Evolutionary conservation across 805 yeast species (phyloP).

Genomic region (Spathaspora gorwiae): DNA sequence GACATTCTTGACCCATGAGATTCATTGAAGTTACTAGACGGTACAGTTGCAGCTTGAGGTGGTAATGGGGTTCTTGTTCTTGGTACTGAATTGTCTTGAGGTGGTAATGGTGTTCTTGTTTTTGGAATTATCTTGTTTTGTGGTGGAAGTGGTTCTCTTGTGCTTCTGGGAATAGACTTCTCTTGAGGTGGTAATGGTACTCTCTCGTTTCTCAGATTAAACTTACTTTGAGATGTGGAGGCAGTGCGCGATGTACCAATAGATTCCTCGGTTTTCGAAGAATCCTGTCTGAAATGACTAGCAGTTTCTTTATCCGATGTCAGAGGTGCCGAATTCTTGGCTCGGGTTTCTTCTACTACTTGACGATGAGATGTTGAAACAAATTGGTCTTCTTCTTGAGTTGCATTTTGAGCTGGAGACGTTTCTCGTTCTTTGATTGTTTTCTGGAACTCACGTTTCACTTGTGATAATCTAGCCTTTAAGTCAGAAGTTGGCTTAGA

Average conservation of each 20-base stretch:
- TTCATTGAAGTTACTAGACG: background rate
- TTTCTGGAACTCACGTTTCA: constrained; percentile 17
- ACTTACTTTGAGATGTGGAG: constrained; percentile 16
- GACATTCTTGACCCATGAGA: background rate
- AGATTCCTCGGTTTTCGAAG: background rate
- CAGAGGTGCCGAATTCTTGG: background rate
- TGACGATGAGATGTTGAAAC: no score
- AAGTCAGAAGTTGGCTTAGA: constrained; percentile 3
- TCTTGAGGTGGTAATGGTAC: background rate
- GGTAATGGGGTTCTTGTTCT: constrained; percentile 9
- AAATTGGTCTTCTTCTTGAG: no score
- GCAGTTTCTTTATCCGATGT: background rate
- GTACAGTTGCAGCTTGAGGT: constrained; percentile 5
- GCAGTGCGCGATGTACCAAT: constrained; percentile 12
- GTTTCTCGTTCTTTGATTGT: constrained; percentile 1
- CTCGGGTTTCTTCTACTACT: no score
- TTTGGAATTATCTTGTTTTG: background rate
- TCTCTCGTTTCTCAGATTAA: constrained; percentile 1
- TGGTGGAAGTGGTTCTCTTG: constrained; percentile 7
- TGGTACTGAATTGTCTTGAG: constrained; percentile 4
- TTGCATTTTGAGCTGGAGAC: constrained; percentile 1
- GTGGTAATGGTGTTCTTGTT: constrained; percentile 8
- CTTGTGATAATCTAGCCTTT: constrained; percentile 18
- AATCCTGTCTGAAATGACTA: background rate
- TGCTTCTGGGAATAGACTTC: background rate